Percentiles rank a stretch among this genome's conserved stretches.
Evolutionary conservation across 345 rosid genomes (phyloP).

Genomic region (Toxicodendron radicans): DNA sequence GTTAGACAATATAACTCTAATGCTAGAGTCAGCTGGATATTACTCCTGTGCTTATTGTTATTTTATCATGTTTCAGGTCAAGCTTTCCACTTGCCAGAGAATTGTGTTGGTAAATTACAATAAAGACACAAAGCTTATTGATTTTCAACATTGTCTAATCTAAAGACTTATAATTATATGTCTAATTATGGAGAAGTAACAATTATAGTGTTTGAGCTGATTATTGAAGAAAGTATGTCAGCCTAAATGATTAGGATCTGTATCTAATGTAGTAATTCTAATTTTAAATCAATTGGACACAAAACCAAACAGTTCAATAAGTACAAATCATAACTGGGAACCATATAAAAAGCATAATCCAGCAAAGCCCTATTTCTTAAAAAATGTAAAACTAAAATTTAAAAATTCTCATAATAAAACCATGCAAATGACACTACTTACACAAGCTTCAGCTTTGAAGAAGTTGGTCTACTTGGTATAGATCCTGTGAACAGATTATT

Average conservation of each 20-base stretch:
- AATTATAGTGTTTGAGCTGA: too few relatives aligned
- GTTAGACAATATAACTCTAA: constrained; percentile 1
- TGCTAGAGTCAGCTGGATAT: constrained; percentile 12
- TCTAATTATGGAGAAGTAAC: too few relatives aligned
- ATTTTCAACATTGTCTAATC: constrained; percentile 81
- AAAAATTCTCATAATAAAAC: not conserved
- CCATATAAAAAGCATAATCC: not conserved
- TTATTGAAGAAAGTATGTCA: too few relatives aligned
- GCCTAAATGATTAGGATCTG: too few relatives aligned
- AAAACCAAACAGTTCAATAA: not conserved
- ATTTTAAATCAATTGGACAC: too few relatives aligned
- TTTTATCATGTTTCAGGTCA: constrained; percentile 59
- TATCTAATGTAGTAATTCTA: too few relatives aligned
- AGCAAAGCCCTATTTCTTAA: not conserved
- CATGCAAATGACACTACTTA: constrained; percentile 44
- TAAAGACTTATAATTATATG: too few relatives aligned
- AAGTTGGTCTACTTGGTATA: constrained; percentile 77
- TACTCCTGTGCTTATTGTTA: constrained; percentile 23
- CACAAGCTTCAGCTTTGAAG: constrained; percentile 74
- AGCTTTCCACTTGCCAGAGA: constrained; percentile 92
- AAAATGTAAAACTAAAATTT: not conserved
- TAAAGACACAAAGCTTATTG: constrained; percentile 80
- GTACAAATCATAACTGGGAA: not conserved
- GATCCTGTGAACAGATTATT: constrained; percentile 75
- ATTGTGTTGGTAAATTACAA: constrained; percentile 85